These are phyloP conservation scores for Neurospora sp. DNA, from an alignment of 495 filamentous ascomycete species.

Conservation along the genomic window DNA sequence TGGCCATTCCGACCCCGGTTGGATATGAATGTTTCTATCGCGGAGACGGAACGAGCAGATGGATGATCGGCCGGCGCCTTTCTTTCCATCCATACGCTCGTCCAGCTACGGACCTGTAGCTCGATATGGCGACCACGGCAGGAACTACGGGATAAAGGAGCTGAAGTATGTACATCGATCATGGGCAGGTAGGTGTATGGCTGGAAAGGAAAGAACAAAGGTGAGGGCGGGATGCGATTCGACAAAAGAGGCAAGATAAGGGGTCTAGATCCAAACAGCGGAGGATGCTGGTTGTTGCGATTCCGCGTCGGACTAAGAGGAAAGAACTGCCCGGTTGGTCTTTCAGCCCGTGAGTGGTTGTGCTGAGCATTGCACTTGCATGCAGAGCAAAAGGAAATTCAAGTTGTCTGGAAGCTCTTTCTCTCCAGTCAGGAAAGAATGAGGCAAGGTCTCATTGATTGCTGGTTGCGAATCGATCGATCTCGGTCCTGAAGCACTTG, in stretches of 20 bases:
- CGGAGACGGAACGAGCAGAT: neutral
- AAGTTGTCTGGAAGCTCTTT: neutral
- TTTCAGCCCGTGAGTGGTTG: neutral
- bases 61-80: neutral
- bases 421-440: neutral
- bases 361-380: neutral
- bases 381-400: neutral
- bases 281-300: neutral
- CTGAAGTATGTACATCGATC: neutral
- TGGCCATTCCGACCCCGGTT: neutral
- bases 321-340: neutral
- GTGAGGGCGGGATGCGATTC: neutral
- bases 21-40: neutral
- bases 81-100: neutral
- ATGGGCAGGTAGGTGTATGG: neutral
- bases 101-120: neutral
- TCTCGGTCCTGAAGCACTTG: neutral
- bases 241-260: neutral
- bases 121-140: neutral
- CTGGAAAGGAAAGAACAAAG: neutral
- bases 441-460: neutral
- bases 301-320: neutral
- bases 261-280: neutral
- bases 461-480: neutral
- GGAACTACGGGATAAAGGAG: neutral